A percentile compares a stretch with the other conserved stretches of the same genome.
Evolutionary conservation across 495 filamentous ascomycete species (phyloP).

Genomic region (Aspergillus avenaceus): DNA sequence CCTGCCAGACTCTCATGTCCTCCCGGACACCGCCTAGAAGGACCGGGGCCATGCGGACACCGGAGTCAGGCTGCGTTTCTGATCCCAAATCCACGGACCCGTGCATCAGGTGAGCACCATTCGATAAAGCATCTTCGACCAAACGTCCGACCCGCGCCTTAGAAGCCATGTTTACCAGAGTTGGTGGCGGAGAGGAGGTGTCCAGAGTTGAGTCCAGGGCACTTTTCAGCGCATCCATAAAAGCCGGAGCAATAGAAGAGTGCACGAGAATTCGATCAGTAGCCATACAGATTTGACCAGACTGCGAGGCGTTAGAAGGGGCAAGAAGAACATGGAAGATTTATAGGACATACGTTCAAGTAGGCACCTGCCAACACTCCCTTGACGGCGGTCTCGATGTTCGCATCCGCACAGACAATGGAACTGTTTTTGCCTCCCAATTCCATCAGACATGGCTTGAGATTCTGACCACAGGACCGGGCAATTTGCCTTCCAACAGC

Average conservation of each 20-base stretch:
- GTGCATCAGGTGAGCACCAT: constrained; percentile 62
- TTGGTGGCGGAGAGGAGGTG: constrained; percentile 42
- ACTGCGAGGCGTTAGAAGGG: constrained; percentile 22
- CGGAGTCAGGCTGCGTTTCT: constrained; percentile 33
- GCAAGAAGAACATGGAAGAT: background rate
- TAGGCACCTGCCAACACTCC: constrained; percentile 48
- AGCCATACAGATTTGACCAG: constrained; percentile 87
- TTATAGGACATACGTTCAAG: constrained; percentile 33
- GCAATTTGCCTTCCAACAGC: constrained; percentile 54
- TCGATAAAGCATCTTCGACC: constrained; percentile 54
- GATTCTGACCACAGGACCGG: constrained; percentile 43
- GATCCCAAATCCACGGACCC: constrained; percentile 34
- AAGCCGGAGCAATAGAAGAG: constrained; percentile 56
- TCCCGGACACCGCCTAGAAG: constrained; percentile 62
- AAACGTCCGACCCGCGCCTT: constrained; percentile 63
- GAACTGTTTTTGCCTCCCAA: constrained; percentile 58
- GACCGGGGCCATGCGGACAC: constrained; percentile 64
- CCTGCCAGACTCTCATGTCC: constrained; percentile 74
- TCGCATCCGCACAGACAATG: constrained; percentile 55
- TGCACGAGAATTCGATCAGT: constrained; percentile 85
- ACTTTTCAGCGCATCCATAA: constrained; percentile 41
- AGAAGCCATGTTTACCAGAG: constrained; percentile 56
- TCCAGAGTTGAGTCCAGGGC: constrained; percentile 45
- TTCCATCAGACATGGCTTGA: constrained; percentile 61
- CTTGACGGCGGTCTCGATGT: constrained; percentile 48